Evolutionary conservation across 441 rosid genomes (phyloP).

Genomic region (Pelargonium fulgidum): DNA sequence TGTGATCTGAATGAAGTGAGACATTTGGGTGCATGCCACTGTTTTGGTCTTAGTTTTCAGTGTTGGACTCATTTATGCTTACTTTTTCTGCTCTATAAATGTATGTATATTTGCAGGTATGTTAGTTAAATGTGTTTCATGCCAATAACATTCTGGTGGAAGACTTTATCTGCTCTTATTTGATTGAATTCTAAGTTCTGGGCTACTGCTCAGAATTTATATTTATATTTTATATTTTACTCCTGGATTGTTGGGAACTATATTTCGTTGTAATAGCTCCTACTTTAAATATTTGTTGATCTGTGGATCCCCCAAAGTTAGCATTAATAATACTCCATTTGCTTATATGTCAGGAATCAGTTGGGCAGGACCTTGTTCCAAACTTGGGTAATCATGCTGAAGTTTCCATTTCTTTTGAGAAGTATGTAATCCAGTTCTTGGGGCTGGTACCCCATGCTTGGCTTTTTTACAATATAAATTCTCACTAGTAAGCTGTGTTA

Average conservation of each 20-base stretch:
- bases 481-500: slow-evolving; percentile 13
- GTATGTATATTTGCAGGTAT: neutral
- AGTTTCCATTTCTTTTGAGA: slow-evolving; percentile 27
- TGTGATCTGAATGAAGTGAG: neutral
- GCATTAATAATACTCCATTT: neutral
- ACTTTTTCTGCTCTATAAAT: neutral
- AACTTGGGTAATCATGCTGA: slow-evolving; percentile 17
- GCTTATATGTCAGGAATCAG: slow-evolving; percentile 40
- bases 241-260: neutral
- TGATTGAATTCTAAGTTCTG: neutral
- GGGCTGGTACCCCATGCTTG: slow-evolving; percentile 9
- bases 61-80: neutral
- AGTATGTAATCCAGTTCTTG: slow-evolving; percentile 38
- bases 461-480: slow-evolving; percentile 17
- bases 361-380: slow-evolving; percentile 29
- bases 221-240: neutral
- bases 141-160: neutral
- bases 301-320: neutral
- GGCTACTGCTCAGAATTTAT: neutral
- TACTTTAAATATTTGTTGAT: neutral
- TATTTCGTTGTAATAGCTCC: neutral
- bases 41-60: neutral
- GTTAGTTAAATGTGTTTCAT: neutral
- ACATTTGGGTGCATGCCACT: neutral
- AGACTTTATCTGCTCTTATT: neutral